Evolutionary conservation across 2,329 filamentous ascomycete genomes (phyloP).

Genomic region (Arthrobotrys pseudoclavata): DNA sequence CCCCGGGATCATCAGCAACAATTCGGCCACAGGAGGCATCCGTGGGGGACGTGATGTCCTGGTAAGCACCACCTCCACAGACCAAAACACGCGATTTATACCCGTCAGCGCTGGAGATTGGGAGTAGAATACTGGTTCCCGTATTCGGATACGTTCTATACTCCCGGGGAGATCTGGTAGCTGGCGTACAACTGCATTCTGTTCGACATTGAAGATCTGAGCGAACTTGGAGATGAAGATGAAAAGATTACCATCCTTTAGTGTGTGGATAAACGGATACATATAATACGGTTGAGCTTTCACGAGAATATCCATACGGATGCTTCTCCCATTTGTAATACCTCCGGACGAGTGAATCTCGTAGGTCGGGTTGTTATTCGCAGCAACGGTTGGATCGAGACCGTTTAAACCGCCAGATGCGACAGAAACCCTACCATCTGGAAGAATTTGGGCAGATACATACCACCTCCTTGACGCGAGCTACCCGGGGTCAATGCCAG

Average conservation of each 20-base stretch:
- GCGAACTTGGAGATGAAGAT: slow-evolving; percentile 72
- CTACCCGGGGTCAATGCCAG: not conserved
- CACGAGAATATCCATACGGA: slow-evolving; percentile 71
- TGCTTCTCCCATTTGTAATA: slow-evolving; percentile 68
- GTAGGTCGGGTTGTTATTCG: slow-evolving; percentile 76
- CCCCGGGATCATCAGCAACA: slow-evolving; percentile 69
- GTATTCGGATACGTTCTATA: slow-evolving; percentile 75
- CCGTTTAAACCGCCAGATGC: slow-evolving; percentile 74
- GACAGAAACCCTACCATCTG: slow-evolving; percentile 73
- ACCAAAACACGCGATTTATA: slow-evolving; percentile 72
- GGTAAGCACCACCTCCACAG: slow-evolving; percentile 74
- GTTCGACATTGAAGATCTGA: slow-evolving; percentile 71
- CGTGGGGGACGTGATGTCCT: slow-evolving; percentile 73
- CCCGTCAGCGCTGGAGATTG: slow-evolving; percentile 70
- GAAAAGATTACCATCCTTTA: slow-evolving; percentile 72
- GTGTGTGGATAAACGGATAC: slow-evolving; percentile 74
- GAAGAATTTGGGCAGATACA: slow-evolving; percentile 73
- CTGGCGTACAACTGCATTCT: slow-evolving; percentile 68
- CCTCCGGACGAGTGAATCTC: slow-evolving; percentile 72
- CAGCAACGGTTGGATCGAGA: slow-evolving; percentile 70
- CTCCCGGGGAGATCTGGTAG: slow-evolving; percentile 71
- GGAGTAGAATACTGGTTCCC: slow-evolving; percentile 72
- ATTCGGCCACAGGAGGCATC: slow-evolving; percentile 74
- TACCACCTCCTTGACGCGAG: slow-evolving; percentile 74
- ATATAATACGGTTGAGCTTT: slow-evolving; percentile 74